Evolutionary conservation across 208 protist genomes (phyloP), one percentile per base, ranked within the genome.

Genomic region (Leishmania martiniquensis): DNA sequence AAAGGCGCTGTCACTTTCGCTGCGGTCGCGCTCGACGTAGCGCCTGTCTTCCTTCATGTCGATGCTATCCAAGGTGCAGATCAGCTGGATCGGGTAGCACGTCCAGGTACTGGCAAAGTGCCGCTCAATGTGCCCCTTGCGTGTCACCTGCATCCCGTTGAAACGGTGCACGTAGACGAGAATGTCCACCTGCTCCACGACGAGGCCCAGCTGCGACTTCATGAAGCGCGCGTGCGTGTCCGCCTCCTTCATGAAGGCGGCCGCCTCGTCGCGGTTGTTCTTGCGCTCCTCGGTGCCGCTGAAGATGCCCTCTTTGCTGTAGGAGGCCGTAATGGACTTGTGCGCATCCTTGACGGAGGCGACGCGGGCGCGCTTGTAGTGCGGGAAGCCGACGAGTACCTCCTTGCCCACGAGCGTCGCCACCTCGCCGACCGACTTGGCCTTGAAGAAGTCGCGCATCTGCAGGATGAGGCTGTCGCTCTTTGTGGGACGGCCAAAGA

Each of bases 141-240:
- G 79, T 9, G 82, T 87, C 65, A 95, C 66, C 47, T 82, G 82
- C 91, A 97, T 95, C 34, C 91, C 90, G 47, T 82, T 86, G 78
- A 97, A 93, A 77, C 90, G 87, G 76, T 96, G 90, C 72, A 98
- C 93, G 81, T 95, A 93, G 39, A 97, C 87, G 42, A 98, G 85
- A 7, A 97, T 62, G 47, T 81, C 32, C 34, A 95, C 73, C 54
- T 88, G 73, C 15, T 87, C 82, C 44, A 94, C 85, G 34, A 60
- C 68, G 34, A 98, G 93, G 62, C 95, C 95, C 37, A 96, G 77
- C 84, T 94, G 91, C 59, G 87, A 81, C 85, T 93, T 90, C 89
- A 97, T 91, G 78, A 92, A 91, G 75, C 82, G 69, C 32, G 81
- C 83, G 76, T 97, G 92, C 59, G 83, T 94, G 55, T 98, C 88